A percentile compares a stretch with the other conserved stretches of the same genome.
phyloP scores from a whole-genome alignment of 495 filamentous ascomycete genomes.

The Neurospora sp. region DNA sequence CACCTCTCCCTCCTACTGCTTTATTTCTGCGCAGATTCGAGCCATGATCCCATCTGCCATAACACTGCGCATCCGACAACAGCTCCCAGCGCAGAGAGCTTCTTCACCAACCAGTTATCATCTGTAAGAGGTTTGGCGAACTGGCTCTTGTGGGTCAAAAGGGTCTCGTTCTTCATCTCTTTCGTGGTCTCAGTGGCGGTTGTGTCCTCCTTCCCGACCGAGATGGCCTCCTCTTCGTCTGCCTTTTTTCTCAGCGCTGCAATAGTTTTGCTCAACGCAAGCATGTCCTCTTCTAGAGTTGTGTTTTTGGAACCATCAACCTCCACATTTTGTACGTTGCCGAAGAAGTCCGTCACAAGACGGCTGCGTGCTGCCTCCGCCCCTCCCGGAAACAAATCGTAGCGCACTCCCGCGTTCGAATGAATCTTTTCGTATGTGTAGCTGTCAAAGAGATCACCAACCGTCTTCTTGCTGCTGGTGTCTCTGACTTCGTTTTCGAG shows the following conservation, averaged over 20 bases:
- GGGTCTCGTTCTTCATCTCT: constrained; percentile 17
- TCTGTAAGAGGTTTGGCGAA: constrained; percentile 53
- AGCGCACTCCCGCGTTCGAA: constrained; percentile 80
- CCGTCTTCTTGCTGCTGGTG: constrained; percentile 67
- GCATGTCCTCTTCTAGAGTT: constrained; percentile 65
- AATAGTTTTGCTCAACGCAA: constrained; percentile 51
- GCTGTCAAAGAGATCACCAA: constrained; percentile 90
- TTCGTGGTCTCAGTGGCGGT: constrained; percentile 25
- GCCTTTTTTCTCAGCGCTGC: constrained; percentile 46
- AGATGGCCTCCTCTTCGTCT: constrained; percentile 27
- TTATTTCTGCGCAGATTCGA: constrained; percentile 25
- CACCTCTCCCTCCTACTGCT: not conserved
- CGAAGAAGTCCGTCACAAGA: constrained; percentile 90
- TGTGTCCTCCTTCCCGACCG: constrained; percentile 17
- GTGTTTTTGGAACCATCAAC: constrained; percentile 51
- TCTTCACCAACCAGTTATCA: constrained; percentile 60
- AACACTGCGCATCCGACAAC: constrained; percentile 56
- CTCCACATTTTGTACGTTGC: constrained; percentile 95
- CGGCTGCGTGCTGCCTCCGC: constrained; percentile 61
- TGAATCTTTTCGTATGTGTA: constrained; percentile 95
- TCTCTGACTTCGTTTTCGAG: constrained; percentile 83
- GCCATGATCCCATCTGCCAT: constrained; percentile 52
- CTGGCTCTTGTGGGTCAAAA: constrained; percentile 26
- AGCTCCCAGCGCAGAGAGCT: constrained; percentile 52
- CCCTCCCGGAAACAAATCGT: constrained; percentile 81